These are phyloP conservation scores for Microdochium paspali DNA, from an alignment of 2,329 filamentous ascomycete genomes.

Conservation along the genomic window DNA sequence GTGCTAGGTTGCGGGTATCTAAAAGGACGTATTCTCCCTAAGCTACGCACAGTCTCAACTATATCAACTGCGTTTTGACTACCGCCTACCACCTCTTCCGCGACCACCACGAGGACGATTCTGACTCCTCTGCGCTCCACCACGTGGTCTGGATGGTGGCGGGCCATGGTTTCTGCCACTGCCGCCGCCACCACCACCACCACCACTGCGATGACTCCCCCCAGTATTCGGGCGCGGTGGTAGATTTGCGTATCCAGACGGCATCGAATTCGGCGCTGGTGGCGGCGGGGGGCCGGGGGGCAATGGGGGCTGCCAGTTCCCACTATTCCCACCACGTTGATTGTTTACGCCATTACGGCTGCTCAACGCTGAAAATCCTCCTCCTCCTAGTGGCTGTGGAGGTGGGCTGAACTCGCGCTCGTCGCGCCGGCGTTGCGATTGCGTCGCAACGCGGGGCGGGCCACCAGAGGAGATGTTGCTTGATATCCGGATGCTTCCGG, in stretches of 20 bases:
- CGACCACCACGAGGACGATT: slow-evolving; percentile 5
- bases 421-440: slow-evolving; percentile 2
- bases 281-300: slow-evolving; percentile 15
- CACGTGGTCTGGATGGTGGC: slow-evolving; percentile 3
- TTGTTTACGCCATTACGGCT: not conserved
- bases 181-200: slow-evolving; percentile 1
- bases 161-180: not conserved
- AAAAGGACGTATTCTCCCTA: no score
- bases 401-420: slow-evolving; percentile 5
- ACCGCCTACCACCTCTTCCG: slow-evolving; percentile 6
- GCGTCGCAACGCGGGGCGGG: slow-evolving; percentile 1
- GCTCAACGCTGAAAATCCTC: not conserved
- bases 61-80: no score
- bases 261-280: slow-evolving; percentile 5
- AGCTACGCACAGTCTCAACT: no score
- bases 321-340: not conserved
- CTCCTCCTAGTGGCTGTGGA: slow-evolving; percentile 1
- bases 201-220: not conserved
- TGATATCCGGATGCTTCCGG: slow-evolving; percentile 15
- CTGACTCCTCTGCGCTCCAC: slow-evolving; percentile 3
- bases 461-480: slow-evolving; percentile 11
- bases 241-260: slow-evolving; percentile 8
- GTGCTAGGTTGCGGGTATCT: no score
- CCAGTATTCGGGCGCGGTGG: slow-evolving; percentile 10
- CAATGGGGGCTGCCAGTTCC: slow-evolving; percentile 12